Conservation (phyloP, 768 basidiomycete species). For the Termitomyces sp. region DNA sequence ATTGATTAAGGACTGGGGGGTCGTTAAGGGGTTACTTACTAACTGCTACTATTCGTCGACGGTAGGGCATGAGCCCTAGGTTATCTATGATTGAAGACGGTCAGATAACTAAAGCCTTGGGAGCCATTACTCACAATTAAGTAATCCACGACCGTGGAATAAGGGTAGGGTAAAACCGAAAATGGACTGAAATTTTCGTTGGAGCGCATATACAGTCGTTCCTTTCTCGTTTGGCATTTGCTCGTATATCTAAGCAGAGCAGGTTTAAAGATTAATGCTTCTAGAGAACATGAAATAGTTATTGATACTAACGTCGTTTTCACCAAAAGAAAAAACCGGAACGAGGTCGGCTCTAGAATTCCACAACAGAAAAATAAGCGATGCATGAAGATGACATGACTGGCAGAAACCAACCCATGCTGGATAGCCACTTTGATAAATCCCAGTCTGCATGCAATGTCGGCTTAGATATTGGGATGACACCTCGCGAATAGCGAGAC, state of each 20-base stretch:
- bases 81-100: constrained; percentile 55
- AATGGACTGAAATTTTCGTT: constrained; percentile 85
- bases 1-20: neutral
- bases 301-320: constrained; percentile 76
- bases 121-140: constrained; percentile 68
- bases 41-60: constrained; percentile 92
- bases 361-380: neutral
- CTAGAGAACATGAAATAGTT: constrained; percentile 6
- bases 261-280: neutral
- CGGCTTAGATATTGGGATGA: neutral
- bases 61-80: constrained; percentile 92
- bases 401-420: constrained; percentile 63
- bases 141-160: constrained; percentile 93
- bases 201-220: constrained; percentile 78
- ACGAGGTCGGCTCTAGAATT: constrained; percentile 86
- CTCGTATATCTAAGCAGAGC: constrained; percentile 70
- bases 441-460: constrained; percentile 55
- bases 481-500: neutral
- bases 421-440: constrained; percentile 95
- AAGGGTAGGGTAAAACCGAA: constrained; percentile 96
- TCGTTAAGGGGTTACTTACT: constrained; percentile 51
- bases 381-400: neutral
- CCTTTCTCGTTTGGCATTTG: constrained; percentile 97
- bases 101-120: neutral
- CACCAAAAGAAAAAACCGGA: constrained; percentile 97